Evolutionary conservation across 768 basidiomycete species (phyloP).

Genomic region (Panaeolus cyanescens): DNA sequence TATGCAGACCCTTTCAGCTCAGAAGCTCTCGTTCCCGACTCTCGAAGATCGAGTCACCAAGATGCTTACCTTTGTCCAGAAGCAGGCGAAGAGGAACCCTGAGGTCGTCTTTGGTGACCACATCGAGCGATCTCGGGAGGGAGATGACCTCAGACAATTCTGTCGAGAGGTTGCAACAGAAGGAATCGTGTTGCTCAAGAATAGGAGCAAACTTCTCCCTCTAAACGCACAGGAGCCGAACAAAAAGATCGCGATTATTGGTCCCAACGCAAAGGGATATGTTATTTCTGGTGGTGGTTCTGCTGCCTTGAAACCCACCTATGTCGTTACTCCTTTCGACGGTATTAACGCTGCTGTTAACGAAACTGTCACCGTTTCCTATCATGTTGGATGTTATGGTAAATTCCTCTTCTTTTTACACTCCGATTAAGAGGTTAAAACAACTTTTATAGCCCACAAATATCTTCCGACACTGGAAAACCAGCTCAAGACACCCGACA

Average conservation of each 20-base stretch:
- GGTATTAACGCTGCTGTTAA: conserved; percentile 56
- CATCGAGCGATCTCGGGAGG: conserved; percentile 55
- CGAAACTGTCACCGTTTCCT: conserved; percentile 49
- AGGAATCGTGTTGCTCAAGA: conserved; percentile 69
- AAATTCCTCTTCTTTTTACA: conserved; percentile 13
- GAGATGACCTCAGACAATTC: conserved; percentile 51
- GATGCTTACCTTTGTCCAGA: conserved; percentile 59
- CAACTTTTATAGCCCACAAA: conserved; percentile 52
- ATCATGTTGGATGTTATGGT: conserved; percentile 70
- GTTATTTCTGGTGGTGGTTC: conserved; percentile 80
- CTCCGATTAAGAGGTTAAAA: background rate
- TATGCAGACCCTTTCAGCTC: conserved; percentile 34
- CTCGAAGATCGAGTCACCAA: conserved; percentile 53
- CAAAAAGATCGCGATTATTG: conserved; percentile 59
- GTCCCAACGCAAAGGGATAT: conserved; percentile 65
- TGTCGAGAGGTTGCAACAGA: conserved; percentile 59
- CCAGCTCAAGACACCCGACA: conserved; percentile 49
- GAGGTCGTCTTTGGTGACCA: conserved; percentile 67
- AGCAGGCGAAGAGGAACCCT: conserved; percentile 53
- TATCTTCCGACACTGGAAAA: conserved; percentile 72
- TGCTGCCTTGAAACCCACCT: conserved; percentile 69
- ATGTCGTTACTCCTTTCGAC: conserved; percentile 64
- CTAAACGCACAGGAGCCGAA: conserved; percentile 37
- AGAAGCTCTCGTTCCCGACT: conserved; percentile 50
- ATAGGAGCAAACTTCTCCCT: conserved; percentile 57